phyloP scores from a whole-genome alignment of 2,329 filamentous ascomycete genomes.

The Didymellaceae sp. region DNA sequence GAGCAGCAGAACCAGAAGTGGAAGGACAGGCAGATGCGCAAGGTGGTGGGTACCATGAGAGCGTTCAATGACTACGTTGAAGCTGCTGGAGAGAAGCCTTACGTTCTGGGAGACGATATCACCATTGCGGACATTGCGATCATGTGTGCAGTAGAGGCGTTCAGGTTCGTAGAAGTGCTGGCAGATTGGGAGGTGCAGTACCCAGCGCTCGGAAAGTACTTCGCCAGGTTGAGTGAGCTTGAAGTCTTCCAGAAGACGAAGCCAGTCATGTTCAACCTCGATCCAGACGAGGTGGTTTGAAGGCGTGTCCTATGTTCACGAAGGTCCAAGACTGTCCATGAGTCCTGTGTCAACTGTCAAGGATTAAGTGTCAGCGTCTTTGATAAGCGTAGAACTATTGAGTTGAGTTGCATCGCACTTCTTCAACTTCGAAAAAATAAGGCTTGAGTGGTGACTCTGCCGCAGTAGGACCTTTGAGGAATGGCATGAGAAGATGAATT shows the following conservation, averaged over 20 bases:
- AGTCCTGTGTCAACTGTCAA: no score
- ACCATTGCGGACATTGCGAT: conserved; percentile 25
- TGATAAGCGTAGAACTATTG: no score
- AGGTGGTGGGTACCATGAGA: conserved; percentile 20
- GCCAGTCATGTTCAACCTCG: conserved; percentile 26
- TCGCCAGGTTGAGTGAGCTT: conserved; percentile 9
- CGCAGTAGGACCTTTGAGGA: no score
- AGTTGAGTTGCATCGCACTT: no score
- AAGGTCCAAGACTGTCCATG: no score
- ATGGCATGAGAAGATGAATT: no score
- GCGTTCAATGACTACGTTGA: conserved; percentile 17
- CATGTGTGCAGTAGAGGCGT: conserved; percentile 13
- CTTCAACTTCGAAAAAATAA: no score
- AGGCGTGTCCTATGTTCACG: no score
- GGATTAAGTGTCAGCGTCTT: no score
- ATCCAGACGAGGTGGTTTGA: conserved; percentile 1
- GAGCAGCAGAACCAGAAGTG: conserved; percentile 16
- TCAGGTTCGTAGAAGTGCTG: conserved; percentile 9
- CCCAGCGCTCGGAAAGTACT: conserved; percentile 15
- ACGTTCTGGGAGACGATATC: conserved; percentile 17
- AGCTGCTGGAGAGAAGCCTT: conserved; percentile 2
- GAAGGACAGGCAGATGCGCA: conserved; percentile 21
- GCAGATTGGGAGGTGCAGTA: conserved; percentile 19
- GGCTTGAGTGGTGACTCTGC: no score
- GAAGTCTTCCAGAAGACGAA: conserved; percentile 22